phyloP scores from a whole-genome alignment of 2,329 filamentous ascomycete species.

The Colletotrichum tamarilloi region DNA sequence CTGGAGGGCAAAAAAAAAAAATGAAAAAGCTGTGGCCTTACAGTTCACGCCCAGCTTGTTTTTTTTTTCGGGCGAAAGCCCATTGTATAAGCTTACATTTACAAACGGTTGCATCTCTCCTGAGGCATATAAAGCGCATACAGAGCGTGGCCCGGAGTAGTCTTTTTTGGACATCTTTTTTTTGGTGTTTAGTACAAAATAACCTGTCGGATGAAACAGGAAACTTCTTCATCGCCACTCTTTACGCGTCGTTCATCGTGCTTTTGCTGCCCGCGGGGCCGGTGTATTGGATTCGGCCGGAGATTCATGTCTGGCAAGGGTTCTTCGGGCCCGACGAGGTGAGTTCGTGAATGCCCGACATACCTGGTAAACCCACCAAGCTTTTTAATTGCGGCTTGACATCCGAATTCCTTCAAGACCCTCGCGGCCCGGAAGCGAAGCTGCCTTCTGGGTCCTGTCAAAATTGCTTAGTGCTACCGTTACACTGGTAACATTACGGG shows the following conservation, averaged over 20 bases:
- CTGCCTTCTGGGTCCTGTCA: constrained; percentile 4
- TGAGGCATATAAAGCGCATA: constrained; percentile 21
- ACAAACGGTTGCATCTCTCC: constrained; percentile 3
- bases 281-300: neutral
- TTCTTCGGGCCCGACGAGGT: neutral
- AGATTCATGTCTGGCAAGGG: neutral
- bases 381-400: constrained; percentile 21
- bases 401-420: neutral
- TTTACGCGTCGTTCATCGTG: neutral
- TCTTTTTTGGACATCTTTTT: neutral
- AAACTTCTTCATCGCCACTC: neutral
- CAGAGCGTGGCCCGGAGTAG: constrained; percentile 2
- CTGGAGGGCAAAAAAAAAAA: neutral
- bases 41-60: constrained; percentile 7
- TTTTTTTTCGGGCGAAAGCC: constrained; percentile 17
- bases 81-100: constrained; percentile 31
- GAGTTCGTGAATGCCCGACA: neutral
- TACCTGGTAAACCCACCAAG: constrained; percentile 13
- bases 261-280: neutral
- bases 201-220: constrained; percentile 10
- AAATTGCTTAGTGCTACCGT: constrained; percentile 31
- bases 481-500: constrained; percentile 13
- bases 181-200: constrained; percentile 25
- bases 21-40: constrained; percentile 7
- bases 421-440: neutral